Percentiles rank a stretch among this genome's conserved stretches.
These are phyloP conservation scores for Pestalotiopsis sp. DNA, from an alignment of 2,329 filamentous ascomycete species.

Conservation along the genomic window DNA sequence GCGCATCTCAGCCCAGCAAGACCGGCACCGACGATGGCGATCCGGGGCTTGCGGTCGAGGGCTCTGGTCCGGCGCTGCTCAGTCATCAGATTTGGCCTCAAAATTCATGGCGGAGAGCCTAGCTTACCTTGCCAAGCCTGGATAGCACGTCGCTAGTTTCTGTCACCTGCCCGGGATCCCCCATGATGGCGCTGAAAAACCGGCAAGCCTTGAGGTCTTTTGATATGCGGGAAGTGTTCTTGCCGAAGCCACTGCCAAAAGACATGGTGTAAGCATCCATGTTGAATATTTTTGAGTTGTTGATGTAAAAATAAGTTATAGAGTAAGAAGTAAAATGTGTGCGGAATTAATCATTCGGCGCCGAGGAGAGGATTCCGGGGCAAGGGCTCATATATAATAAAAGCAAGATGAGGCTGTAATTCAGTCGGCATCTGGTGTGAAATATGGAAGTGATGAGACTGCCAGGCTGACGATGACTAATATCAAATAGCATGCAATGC, in stretches of 20 bases:
- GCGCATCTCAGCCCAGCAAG: conserved; percentile 73
- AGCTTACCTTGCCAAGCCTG: conserved; percentile 38
- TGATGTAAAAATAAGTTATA: not conserved
- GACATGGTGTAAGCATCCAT: conserved; percentile 59
- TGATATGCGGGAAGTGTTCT: conserved; percentile 50
- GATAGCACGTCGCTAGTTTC: conserved; percentile 34
- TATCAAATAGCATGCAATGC: not conserved
- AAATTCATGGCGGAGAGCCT: conserved; percentile 10
- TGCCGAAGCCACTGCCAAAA: conserved; percentile 44
- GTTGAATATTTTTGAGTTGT: conserved; percentile 1
- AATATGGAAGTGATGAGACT: not conserved
- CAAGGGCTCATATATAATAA: not conserved
- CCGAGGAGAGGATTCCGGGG: not conserved
- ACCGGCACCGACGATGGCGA: conserved; percentile 72
- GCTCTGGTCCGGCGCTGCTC: conserved; percentile 27
- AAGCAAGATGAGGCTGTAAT: not conserved
- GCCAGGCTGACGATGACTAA: not conserved
- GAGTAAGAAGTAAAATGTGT: not conserved
- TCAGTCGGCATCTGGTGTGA: not conserved
- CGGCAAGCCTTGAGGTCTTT: conserved; percentile 49
- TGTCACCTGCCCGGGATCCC: conserved; percentile 32
- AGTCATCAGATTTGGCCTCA: not conserved
- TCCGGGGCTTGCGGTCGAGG: conserved; percentile 45
- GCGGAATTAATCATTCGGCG: not conserved
- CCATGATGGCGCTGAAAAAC: conserved; percentile 35